Evolutionary conservation across 2,329 filamentous ascomycete species (phyloP).

Genomic region (Elsinoe ampelina): DNA sequence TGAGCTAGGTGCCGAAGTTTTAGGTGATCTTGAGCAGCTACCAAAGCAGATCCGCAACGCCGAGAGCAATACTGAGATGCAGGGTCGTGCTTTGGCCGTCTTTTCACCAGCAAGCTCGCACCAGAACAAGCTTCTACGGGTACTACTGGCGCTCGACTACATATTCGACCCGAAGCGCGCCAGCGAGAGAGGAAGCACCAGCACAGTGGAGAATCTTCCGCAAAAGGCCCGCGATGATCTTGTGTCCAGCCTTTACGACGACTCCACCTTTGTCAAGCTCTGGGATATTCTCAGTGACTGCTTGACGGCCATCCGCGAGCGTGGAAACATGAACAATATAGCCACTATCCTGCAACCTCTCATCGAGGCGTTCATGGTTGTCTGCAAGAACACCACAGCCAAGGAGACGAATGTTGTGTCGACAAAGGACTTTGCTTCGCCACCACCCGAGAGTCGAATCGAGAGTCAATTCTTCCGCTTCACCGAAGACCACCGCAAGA

Average conservation of each 20-base stretch:
- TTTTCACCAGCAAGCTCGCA: conserved; percentile 95
- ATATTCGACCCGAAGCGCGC: conserved; percentile 76
- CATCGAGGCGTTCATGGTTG: conserved; percentile 96
- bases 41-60: conserved; percentile 80
- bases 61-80: conserved; percentile 83
- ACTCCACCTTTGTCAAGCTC: conserved; percentile 76
- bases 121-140: conserved; percentile 87
- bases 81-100: conserved; percentile 85
- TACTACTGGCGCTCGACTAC: conserved; percentile 89
- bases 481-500: conserved; percentile 93
- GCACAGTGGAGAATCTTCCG: conserved; percentile 43
- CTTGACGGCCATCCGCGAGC: conserved; percentile 75
- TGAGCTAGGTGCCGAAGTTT: conserved; percentile 71
- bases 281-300: conserved; percentile 91
- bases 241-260: conserved; percentile 80
- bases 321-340: conserved; percentile 93
- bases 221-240: conserved; percentile 70
- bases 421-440: conserved; percentile 57
- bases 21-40: conserved; percentile 74
- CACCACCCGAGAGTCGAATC: conserved; percentile 69
- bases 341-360: conserved; percentile 89
- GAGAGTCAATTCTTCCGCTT: conserved; percentile 93
- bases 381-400: conserved; percentile 92
- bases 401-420: conserved; percentile 42
- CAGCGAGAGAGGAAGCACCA: conserved; percentile 35